Conservation (phyloP, 2,329 filamentous ascomycete genomes). For the Talaromyces sp. region DNA sequence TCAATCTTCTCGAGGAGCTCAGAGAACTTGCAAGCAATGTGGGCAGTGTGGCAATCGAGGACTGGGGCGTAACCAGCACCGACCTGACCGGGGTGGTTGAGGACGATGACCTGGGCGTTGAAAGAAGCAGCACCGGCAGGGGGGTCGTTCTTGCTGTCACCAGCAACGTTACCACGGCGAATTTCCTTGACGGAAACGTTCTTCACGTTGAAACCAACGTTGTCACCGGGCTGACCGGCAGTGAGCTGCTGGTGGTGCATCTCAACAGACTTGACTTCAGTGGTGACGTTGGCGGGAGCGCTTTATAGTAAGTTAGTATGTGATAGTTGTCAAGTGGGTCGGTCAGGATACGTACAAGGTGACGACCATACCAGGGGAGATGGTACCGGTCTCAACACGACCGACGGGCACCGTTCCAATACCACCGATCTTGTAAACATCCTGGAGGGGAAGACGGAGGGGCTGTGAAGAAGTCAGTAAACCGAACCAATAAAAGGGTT, state of each 20-base stretch:
- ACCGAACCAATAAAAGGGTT: background rate
- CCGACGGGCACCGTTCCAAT: slow-evolving; percentile 99
- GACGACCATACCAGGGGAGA: slow-evolving; percentile 80
- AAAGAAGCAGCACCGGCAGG: slow-evolving; percentile 84
- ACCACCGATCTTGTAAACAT: slow-evolving; percentile 99
- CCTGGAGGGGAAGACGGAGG: slow-evolving; percentile 99
- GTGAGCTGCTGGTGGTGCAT: slow-evolving; percentile 99
- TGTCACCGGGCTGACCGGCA: slow-evolving; percentile 97
- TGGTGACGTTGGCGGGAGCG: slow-evolving; percentile 97
- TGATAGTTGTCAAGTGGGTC: too few species aligned
- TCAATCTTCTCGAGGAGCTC: slow-evolving; percentile 99
- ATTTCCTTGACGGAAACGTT: slow-evolving; percentile 99
- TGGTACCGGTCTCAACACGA: slow-evolving; percentile 99
- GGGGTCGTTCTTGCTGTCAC: slow-evolving; percentile 99
- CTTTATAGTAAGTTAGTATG: background rate
- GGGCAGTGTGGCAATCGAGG: slow-evolving; percentile 99
- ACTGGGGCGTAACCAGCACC: slow-evolving; percentile 99
- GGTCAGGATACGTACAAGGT: slow-evolving; percentile 60
- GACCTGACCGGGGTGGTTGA: slow-evolving; percentile 99
- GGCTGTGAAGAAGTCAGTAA: slow-evolving; percentile 43
- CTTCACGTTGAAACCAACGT: slow-evolving; percentile 99
- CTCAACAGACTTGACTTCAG: slow-evolving; percentile 99
- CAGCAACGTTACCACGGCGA: slow-evolving; percentile 98
- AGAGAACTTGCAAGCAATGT: slow-evolving; percentile 99
- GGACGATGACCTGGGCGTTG: slow-evolving; percentile 99